phyloP scores from a whole-genome alignment of 2,329 filamentous ascomycete species.

The Nigrospora sphaerica region DNA sequence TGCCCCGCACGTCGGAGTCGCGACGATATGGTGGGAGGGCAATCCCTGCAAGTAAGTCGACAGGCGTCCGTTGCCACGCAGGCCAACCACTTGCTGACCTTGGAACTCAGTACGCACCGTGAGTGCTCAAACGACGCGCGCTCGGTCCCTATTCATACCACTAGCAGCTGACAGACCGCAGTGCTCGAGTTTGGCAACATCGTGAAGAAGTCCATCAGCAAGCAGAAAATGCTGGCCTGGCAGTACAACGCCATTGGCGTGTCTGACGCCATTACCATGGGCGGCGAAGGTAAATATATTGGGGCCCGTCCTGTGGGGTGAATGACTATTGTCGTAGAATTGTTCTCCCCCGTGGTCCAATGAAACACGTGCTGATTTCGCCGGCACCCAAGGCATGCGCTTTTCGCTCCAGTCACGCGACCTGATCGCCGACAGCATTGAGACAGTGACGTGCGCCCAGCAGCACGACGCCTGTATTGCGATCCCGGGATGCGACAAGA shows the following conservation, averaged over 20 bases:
- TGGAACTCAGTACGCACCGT: conserved; percentile 18
- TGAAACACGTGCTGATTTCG: conserved; percentile 4
- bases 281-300: conserved; percentile 61
- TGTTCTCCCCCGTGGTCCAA: too few relatives aligned
- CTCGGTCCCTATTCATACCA: conserved; percentile 32
- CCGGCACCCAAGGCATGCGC: conserved; percentile 63
- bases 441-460: conserved; percentile 98
- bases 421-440: conserved; percentile 92
- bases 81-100: conserved; percentile 2
- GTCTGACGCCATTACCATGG: conserved; percentile 92
- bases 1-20: conserved; percentile 82
- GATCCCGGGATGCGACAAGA: conserved; percentile 97
- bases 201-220: conserved; percentile 74
- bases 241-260: conserved; percentile 89
- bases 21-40: conserved; percentile 95
- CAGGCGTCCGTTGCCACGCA: background rate
- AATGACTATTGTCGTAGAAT: background rate
- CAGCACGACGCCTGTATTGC: conserved; percentile 99
- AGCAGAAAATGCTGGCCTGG: conserved; percentile 86
- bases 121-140: conserved; percentile 3
- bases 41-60: conserved; percentile 82
- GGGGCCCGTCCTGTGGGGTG: background rate
- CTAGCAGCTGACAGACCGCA: conserved; percentile 27
- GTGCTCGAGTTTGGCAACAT: conserved; percentile 82
- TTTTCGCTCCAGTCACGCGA: conserved; percentile 88